Evolutionary conservation across 2,329 filamentous ascomycete genomes (phyloP).

Genomic region (Talaromyces sp.): DNA sequence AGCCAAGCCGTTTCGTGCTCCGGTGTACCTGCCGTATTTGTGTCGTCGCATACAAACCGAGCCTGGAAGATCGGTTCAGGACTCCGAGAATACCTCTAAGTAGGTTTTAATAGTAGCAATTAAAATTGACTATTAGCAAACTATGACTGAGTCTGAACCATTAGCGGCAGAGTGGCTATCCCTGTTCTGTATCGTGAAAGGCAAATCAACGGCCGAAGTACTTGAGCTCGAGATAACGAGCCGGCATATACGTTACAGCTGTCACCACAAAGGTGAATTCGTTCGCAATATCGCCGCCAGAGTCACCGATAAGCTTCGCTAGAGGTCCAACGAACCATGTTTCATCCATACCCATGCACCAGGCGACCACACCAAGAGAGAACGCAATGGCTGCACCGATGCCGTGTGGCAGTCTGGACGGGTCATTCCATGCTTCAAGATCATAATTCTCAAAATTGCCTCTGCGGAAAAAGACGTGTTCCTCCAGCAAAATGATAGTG

Average conservation of each 20-base stretch:
- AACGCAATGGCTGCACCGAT: slow-evolving; percentile 44
- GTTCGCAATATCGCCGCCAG: slow-evolving; percentile 50
- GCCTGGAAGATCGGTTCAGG: too few relatives aligned
- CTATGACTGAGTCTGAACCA: too few relatives aligned
- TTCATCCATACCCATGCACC: slow-evolving; percentile 56
- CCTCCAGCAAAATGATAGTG: slow-evolving; percentile 45
- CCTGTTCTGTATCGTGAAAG: not conserved
- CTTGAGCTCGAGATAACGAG: slow-evolving; percentile 47
- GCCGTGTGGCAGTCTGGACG: slow-evolving; percentile 41
- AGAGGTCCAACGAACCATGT: slow-evolving; percentile 51
- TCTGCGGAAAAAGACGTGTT: slow-evolving; percentile 47
- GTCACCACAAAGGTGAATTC: slow-evolving; percentile 51
- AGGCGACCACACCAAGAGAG: slow-evolving; percentile 43
- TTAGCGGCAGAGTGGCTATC: too few relatives aligned
- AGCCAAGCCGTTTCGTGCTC: too few relatives aligned
- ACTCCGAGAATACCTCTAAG: too few relatives aligned
- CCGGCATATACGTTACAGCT: slow-evolving; percentile 43
- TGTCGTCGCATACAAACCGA: too few relatives aligned
- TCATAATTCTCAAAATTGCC: slow-evolving; percentile 43
- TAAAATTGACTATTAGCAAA: too few relatives aligned
- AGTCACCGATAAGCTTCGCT: slow-evolving; percentile 40
- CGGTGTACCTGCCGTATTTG: too few relatives aligned
- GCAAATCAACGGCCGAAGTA: slow-evolving; percentile 32
- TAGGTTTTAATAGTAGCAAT: too few relatives aligned
- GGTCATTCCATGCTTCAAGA: slow-evolving; percentile 47